Evolutionary conservation across 129 eudicot genomes (phyloP), one percentile per base, ranked within the genome.

Genomic region (Dittrichia graveolens): DNA sequence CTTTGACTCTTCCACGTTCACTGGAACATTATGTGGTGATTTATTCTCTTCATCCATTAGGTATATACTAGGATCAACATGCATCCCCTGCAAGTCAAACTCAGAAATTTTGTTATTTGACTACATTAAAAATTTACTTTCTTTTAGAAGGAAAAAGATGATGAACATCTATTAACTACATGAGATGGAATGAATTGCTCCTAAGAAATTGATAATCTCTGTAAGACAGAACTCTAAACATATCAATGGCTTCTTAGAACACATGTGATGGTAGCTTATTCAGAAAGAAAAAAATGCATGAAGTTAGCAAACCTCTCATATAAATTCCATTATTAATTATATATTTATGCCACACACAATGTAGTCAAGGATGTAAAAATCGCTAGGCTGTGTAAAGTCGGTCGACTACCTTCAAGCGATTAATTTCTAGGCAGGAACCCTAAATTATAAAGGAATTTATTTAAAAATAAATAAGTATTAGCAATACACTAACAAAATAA

Each of bases 31-130:
- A 57, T 80, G 70, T 65, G 92, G 84, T 61, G 72, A 72, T 73
- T 94, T 94, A 61, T 78, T 94, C 66, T 87, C 98, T 72, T 90
- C 97, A 71, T 94, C 96, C 98, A 94, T 94, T 62, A 94, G 80
- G 79, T 94, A 94, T 61, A 94, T 94, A 78, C 98, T 90, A 45
- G 98, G 98, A 86, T 94, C 98, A 82, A 94, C 83, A 84, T 94
- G 97, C 87, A 90, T 87, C 65, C 98, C 98, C 98, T 90, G 86
- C 16, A 67, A 83, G 45, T 38, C 19, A 65, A 34, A 55, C 39
- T 43, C 59, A 40, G 13, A 43, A 56, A 24, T 42, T 55, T 44
- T 56, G 42, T 24, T 24, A 24, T 24, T 24, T 24, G 31, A 24
- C 31, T 24, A 24, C 2, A 24, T 24, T 56, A 34, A 71, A 15